Evolutionary conservation across 768 basidiomycete genomes (phyloP), one percentile per base, ranked within the genome.

Genomic region (Hypholoma fasciculare): DNA sequence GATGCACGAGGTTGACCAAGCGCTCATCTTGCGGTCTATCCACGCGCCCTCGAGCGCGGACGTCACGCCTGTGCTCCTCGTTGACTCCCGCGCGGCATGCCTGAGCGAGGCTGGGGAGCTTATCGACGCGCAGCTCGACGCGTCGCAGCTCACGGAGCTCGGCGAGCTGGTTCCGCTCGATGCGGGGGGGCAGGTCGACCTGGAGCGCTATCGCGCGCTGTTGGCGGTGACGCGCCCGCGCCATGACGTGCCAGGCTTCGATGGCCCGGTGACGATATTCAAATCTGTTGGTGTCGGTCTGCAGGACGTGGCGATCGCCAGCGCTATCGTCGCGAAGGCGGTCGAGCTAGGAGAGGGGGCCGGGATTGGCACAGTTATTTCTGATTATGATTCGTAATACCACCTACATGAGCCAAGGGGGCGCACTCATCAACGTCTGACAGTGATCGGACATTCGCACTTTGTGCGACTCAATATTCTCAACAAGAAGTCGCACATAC

Each of bases 221-320:
- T 17, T 53, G n/a, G 44, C 30, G 19, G 36, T 5, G 27, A 42
- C 23, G 13, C 23, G 50, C 11, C 39, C 13, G 36, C 23, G 16
- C 16, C 9, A 42, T 23, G 54, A 54, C 12, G 55, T 47, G 11
- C 49, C 61, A 23, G 63, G 49, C 27, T 68, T 63, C 23, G 61
- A 68, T 3, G 84, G 82, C 0, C 78, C 80, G 0, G 77, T 94
- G 11, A 90, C 88, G 1, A 78, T 96, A 27, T 95, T 93, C 81
- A 96, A 95, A 73, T 90, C 89, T 0, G 94, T 96, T 5, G 94
- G 94, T 2, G 72, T 94, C 6, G 92, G 90, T 1, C 72, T 92
- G n/a, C 94, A 96, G 65, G 94, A 96, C 62, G 90, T 92, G 4
- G 90, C 87, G 0, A 91, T 96, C 57, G 86, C 92, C 9, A 78